Base-by-base conservation (phyloP, 257 asterid species). In the Asclepias syriaca region DNA sequence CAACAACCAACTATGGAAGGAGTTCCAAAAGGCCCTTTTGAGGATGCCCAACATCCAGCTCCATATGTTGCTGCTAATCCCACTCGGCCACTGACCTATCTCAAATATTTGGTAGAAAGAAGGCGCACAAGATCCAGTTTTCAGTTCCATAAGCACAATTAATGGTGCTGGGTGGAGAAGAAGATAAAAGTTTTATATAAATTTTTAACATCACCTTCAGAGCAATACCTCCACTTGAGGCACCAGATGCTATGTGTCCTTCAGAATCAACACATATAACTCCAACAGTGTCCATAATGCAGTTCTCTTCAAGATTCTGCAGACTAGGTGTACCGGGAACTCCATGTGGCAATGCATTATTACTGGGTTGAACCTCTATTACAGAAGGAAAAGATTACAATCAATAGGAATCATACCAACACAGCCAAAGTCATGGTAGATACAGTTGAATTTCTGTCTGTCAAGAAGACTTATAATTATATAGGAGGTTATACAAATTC, bases 181-280 rank as follows among this genome's bases (percentile, higher is more conserved):
- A 69, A 10, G 21, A 24, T 32, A 6, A 10, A 40, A 66, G 13
- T 10, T 5, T 11, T 21, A 37, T 12, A 5, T 58, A 15, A 24
- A 27, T 40, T 43, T 73, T 22, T 57, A 56, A 71, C 27, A 70
- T 77, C 77, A 94, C 99, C 97, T 94, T 94, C 78, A 94, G 86
- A 74, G 99, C 93, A 78, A 94, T 88, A 76, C 99, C 97, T 70
- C 99, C 99, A 77, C 99, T 94, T 66, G 99, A 94, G 74, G 97
- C 93, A 72, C 99, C 99, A 71, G 93, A 85, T 61, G 96, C 99
- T 69, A 89, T 66, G 54, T 79, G 89, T 63, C 99, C 99, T 81
- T 85, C 81, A 12, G 89, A 84, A 85, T 94, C 99, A 34, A 94
- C 85, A 85, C 99, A 94, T 74, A 94, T 86, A 69, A 90, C 97